Percentiles rank a stretch among this genome's conserved stretches.
These are phyloP conservation scores for Pseudisothecium myosuroides DNA, from an alignment of 225 moss, liverwort and hornwort species.

Conservation along the genomic window DNA sequence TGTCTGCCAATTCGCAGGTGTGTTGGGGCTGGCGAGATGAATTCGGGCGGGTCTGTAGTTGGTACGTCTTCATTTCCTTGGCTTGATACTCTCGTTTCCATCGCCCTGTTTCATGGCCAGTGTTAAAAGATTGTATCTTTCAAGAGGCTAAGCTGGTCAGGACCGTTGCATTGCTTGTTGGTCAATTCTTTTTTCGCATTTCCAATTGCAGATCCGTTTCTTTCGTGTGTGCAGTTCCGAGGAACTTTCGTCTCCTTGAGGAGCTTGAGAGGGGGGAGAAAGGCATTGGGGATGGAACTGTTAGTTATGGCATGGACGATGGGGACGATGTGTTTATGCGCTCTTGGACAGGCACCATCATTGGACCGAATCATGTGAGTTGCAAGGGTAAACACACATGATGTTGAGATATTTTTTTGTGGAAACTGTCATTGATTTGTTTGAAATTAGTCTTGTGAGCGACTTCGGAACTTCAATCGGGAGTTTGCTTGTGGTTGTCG, in stretches of 20 bases:
- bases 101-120: background rate
- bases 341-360: slow-evolving; percentile 96
- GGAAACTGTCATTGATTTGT: background rate
- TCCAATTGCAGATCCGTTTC: background rate
- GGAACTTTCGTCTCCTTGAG: slow-evolving; percentile 92
- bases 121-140: background rate
- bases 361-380: slow-evolving; percentile 96
- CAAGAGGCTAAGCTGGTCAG: background rate
- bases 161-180: background rate
- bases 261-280: slow-evolving; percentile 99
- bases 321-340: slow-evolving; percentile 97
- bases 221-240: slow-evolving; percentile 62
- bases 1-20: background rate
- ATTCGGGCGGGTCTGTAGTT: slow-evolving; percentile 39
- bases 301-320: slow-evolving; percentile 98
- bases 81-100: background rate
- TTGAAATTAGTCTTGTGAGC: background rate
- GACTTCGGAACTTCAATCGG: background rate
- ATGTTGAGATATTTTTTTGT: background rate
- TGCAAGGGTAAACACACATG: background rate
- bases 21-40: slow-evolving; percentile 9
- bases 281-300: slow-evolving; percentile 94
- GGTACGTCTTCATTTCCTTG: background rate
- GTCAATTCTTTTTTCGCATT: background rate
- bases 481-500: background rate